phyloP scores from a whole-genome alignment of 2,329 filamentous ascomycete species.

The Trichoderma afroharzianum region DNA sequence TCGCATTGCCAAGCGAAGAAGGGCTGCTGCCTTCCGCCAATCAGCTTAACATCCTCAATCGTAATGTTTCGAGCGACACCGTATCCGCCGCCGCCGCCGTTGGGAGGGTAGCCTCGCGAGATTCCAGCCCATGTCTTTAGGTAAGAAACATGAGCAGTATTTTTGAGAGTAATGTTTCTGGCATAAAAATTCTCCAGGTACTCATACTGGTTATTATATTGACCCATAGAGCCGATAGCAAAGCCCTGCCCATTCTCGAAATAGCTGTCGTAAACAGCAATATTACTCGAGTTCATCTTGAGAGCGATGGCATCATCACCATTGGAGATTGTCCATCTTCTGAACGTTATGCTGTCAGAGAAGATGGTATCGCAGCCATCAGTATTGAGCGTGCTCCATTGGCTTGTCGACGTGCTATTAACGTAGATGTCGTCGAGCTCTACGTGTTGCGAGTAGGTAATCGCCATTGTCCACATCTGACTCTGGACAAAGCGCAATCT shows the following conservation, averaged over 20 bases:
- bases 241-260: slow-evolving; percentile 50
- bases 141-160: slow-evolving; percentile 48
- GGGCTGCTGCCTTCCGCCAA: slow-evolving; percentile 28
- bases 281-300: slow-evolving; percentile 55
- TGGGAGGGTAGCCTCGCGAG: slow-evolving; percentile 49
- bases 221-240: slow-evolving; percentile 56
- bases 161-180: slow-evolving; percentile 43
- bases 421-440: slow-evolving; percentile 50
- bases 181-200: slow-evolving; percentile 47
- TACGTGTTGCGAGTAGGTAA: slow-evolving; percentile 45
- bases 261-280: slow-evolving; percentile 45
- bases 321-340: slow-evolving; percentile 47
- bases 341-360: slow-evolving; percentile 49
- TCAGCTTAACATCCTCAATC: slow-evolving; percentile 31
- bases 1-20: slow-evolving; percentile 37
- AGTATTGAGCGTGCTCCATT: slow-evolving; percentile 37
- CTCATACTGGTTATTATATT: slow-evolving; percentile 47
- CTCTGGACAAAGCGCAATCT: slow-evolving; percentile 51
- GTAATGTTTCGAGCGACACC: slow-evolving; percentile 37
- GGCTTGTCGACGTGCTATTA: slow-evolving; percentile 43
- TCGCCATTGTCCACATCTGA: slow-evolving; percentile 59
- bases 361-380: slow-evolving; percentile 50
- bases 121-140: slow-evolving; percentile 58
- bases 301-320: slow-evolving; percentile 52
- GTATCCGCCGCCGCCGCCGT: slow-evolving; percentile 55